Evolutionary conservation across 163 green algal species (phyloP), one percentile per base, ranked within the genome.

Genomic region (Scenedesmus sp.): DNA sequence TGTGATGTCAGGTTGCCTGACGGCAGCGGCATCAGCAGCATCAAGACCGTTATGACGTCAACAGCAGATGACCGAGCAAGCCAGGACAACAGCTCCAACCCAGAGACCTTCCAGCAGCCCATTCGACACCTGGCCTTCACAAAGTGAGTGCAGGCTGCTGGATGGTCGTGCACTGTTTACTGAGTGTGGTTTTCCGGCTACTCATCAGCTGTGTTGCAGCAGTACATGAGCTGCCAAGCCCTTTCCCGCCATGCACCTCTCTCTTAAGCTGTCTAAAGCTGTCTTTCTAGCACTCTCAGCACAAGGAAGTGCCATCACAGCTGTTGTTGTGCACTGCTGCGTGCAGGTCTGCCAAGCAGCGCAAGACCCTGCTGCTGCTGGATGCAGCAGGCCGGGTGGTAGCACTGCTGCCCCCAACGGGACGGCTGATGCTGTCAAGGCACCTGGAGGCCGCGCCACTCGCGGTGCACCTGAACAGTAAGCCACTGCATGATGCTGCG

Each of bases 381-480:
- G 85, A 90, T 73, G 72, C 70, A 9, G 46, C 85, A 26, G 85
- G 85, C 26, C 70, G 33, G 15, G 70, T 90, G 0, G 30, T 40
- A 4, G 5, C 53, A 20, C 43, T 76, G 35, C 18, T 37, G 16
- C 51, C 80, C 1, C 15, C 35, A 5, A 37, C 37, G 10, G 86
- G 76, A 1, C 24, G 37, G 4, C 22, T 86, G 24, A 37, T 91
- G 51, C 26, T 91, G 73, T 30, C 42, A 76, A 59, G 37, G 9
- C 35, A 86, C 26, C 20, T 91, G 37, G 20, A 65, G 18, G 51
- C 76, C 0, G 42, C 49, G 0, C 51, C 76, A 9, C 76, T 86
- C 26, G 76, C 86, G 22, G 40, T 86, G 6, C 85, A 78, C 72
- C 16, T 84, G 1, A 84, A 90, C 72, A 90, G 85, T 90, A 7